phyloP scores from a whole-genome alignment of 768 basidiomycete species.

The Tylopilus rubrobrunneus region DNA sequence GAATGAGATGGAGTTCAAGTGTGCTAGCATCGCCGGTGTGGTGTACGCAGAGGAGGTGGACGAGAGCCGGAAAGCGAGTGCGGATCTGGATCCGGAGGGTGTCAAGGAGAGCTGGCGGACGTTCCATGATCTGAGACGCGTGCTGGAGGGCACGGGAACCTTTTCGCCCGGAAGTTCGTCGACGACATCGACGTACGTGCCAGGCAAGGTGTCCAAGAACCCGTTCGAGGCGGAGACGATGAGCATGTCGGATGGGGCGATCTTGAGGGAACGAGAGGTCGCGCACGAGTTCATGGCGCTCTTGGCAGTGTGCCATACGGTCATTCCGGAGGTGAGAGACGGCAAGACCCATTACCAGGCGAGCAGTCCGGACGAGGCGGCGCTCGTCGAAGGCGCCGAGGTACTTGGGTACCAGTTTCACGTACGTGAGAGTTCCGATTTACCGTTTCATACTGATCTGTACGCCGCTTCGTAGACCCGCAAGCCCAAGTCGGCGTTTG shows the following conservation, averaged over 20 bases:
- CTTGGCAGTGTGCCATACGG: conserved; percentile 95
- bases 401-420: conserved; percentile 90
- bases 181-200: neutral
- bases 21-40: conserved; percentile 83
- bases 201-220: conserved; percentile 32
- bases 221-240: conserved; percentile 50
- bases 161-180: neutral
- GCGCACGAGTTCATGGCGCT: conserved; percentile 74
- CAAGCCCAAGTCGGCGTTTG: conserved; percentile 93
- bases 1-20: conserved; percentile 97
- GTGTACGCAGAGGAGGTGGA: conserved; percentile 92
- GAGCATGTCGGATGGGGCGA: neutral
- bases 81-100: conserved; percentile 37
- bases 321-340: conserved; percentile 88
- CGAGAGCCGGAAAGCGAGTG: conserved; percentile 68
- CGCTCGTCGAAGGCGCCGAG: conserved; percentile 92
- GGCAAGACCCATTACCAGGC: conserved; percentile 95
- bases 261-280: conserved; percentile 43
- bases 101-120: conserved; percentile 63
- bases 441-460: too few species aligned
- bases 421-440: conserved; percentile 46
- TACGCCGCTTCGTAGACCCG: conserved; percentile 54
- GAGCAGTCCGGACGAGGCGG: conserved; percentile 96
- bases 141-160: conserved; percentile 42
- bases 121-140: conserved; percentile 65